Evolutionary conservation across 495 filamentous ascomycete species (phyloP), one percentile per base, ranked within the genome.

Genomic region (Cercophora sp.): DNA sequence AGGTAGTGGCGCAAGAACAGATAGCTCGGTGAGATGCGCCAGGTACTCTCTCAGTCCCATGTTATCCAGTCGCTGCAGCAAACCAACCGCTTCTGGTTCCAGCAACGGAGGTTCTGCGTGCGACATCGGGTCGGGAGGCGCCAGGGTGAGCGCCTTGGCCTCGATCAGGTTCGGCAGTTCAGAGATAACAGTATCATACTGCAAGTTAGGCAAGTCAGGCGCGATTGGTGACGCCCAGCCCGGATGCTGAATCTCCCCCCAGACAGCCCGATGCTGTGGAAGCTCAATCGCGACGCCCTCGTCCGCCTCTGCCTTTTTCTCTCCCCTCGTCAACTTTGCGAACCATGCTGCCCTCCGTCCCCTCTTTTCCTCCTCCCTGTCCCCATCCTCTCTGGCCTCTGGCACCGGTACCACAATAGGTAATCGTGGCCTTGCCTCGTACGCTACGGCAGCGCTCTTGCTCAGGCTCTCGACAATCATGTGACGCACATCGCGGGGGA

Each of bases 151-250:
- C 5, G 91, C 93, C 69, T 91, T 91, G 0, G 90, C 91, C 68
- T 98, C 93, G 51, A 98, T 90, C 19, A 98, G 75, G 60, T 96
- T 86, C 2, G 92, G 88, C 11, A 98, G 75, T 70, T 97, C 94
- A 16, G 76, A 72, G 10, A 98, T 79, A n/a, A 98, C 88, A 0
- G 79, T 81, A 32, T 74, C 74, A 64, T 92, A 96, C 39, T 91
- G 83, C 8, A 96, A 68, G 57, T 91, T 82, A 4, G 90, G 83
- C 2, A 94, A 68, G 59, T 94, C 86, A 2, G 74, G 71, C 0
- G 82, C 87, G 8, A 72, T 69, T 5, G 93, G 91, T 2, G 90
- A 85, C 4, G 85, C 86, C 93, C 94, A 97, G 41, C 92, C 94
- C 0, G 86, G 81, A 58, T 98, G 93, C 51, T 85, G 79, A 42